Evolutionary conservation across 371 early-diverging fungal genomes (phyloP), one percentile per base, ranked within the genome.

Genomic region (Actinomucor elegans): DNA sequence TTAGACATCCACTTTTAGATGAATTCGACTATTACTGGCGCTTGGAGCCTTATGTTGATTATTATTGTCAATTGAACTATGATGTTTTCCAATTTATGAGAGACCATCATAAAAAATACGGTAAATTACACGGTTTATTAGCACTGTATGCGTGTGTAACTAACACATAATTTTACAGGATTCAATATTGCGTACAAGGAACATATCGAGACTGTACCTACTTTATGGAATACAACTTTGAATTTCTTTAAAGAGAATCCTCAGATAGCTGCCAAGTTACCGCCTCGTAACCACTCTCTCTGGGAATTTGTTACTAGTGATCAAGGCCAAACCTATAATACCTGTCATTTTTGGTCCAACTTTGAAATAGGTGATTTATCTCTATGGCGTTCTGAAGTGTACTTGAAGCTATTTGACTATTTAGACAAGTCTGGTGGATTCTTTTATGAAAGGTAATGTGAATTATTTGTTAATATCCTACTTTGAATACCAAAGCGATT

Each of bases 11-110:
- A 32, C 64, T 94, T 7, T 66, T 96, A 29, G 67, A 69, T 26
- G 59, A 84, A 23, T 92, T 85, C 52, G 89, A 94, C 47, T 98
- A 87, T 67, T 97, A 95, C 69, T 98, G 98, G 99, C 73, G 99
- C 9, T 75, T 98, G 4, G 98, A 98, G 57, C 98, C 98, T 2
- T 89, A 84, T 28, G 94, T 94, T 4, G 77, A 86, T 31, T 94
- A 90, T 55, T 83, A 80, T 54, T 98, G 98, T 61, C 82, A 93
- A 33, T 69, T 98, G 5, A 85, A 87, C 57, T 85, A 89, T 66
- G 98, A 98, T 67, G 92, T 94, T 5, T 97, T 98, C 71, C 60
- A 67, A 57, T 91, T 72, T 60, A 91, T 94, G 90, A 71, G 77
- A 42, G 68, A 85, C 20, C 84, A 87, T 54, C 80, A 83, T 33